phyloP scores from a whole-genome alignment of 2,329 filamentous ascomycete species.

The Teratosphaeria pseudoeucalypti region DNA sequence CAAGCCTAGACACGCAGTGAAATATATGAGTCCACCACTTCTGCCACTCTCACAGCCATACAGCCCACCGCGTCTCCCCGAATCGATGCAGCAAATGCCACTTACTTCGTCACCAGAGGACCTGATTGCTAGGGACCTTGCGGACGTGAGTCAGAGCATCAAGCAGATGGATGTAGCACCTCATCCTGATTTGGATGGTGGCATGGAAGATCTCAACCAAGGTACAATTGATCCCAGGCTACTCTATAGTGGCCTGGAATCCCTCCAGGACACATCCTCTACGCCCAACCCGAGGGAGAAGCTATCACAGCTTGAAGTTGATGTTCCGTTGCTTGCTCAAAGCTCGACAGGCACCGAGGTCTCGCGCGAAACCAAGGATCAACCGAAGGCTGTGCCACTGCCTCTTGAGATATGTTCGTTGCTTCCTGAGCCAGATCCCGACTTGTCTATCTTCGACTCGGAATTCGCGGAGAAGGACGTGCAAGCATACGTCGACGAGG shows the following conservation, averaged over 20 bases:
- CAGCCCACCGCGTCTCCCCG: constrained; percentile 21
- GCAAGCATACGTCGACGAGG: constrained; percentile 25
- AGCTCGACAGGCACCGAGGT: neutral
- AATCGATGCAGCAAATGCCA: constrained; percentile 15
- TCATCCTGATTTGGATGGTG: neutral
- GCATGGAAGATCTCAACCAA: neutral
- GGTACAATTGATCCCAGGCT: neutral
- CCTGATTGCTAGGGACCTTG: constrained; percentile 19
- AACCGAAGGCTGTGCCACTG: neutral
- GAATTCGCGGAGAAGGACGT: constrained; percentile 20
- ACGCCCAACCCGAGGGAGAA: constrained; percentile 24
- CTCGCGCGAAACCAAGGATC: neutral
- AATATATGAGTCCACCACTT: constrained; percentile 37
- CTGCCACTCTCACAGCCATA: constrained; percentile 34
- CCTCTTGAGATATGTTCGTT: constrained; percentile 17
- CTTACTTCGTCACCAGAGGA: constrained; percentile 22
- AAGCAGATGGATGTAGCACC: constrained; percentile 2
- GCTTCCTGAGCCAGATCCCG: constrained; percentile 12
- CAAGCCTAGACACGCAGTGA: constrained; percentile 15
- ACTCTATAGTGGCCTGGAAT: neutral
- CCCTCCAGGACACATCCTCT: constrained; percentile 11
- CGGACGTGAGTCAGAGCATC: constrained; percentile 20
- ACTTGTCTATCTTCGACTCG: constrained; percentile 6
- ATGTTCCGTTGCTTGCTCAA: constrained; percentile 36
- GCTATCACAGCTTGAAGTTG: constrained; percentile 31